Base-by-base conservation (phyloP, 768 basidiomycete species). In the Xerocomus spinulosus region DNA sequence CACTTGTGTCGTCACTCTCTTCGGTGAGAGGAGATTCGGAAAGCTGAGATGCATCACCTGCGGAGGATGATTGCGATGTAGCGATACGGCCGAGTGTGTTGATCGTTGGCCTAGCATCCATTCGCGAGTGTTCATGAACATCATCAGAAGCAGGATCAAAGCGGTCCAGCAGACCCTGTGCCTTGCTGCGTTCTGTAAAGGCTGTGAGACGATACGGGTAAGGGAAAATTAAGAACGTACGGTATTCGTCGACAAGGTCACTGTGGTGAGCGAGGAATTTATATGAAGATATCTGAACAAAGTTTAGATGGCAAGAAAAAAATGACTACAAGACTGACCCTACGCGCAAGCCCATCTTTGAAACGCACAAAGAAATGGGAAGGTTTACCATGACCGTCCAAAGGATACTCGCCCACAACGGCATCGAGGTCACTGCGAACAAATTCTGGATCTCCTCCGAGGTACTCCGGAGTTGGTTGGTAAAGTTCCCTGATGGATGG, bases 301-400 rank as follows among this genome's bases (percentile, higher is more conserved):
- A 29, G 4, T 43, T 46, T 51, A 54, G 48, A 29, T 37, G 14
- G 12, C 14, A 21, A 48, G 23, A n/a, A 18, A 15, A 12, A 18
- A 10, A 30, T 12, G 12, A n/a, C 3, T n/a, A 35, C 4, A 17
- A 23, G 36, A 61, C 74, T 48, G 49, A 84, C 86, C 68, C 75
- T 81, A 55, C 77, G 72, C 10, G 76, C 74, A 24, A 80, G 74
- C n/a, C 81, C 85, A 15, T 75, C 75, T 37, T 68, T 63, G 52
- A 74, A 77, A 29, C 78, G 74, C 35, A 80, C 85, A 64, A 76
- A 89, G 60, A 81, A 87, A 57, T 73, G 84, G 15, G 70, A 59
- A n/a, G 63, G 59, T 18, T 54, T 57, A 7, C 58, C 65, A 5
- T 73, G 65, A 10, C 36, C 44, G 17, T 49, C 50, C 18, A 56